Base-by-base conservation (phyloP, 768 basidiomycete species). In the Rhizopogon vinicolor region DNA sequence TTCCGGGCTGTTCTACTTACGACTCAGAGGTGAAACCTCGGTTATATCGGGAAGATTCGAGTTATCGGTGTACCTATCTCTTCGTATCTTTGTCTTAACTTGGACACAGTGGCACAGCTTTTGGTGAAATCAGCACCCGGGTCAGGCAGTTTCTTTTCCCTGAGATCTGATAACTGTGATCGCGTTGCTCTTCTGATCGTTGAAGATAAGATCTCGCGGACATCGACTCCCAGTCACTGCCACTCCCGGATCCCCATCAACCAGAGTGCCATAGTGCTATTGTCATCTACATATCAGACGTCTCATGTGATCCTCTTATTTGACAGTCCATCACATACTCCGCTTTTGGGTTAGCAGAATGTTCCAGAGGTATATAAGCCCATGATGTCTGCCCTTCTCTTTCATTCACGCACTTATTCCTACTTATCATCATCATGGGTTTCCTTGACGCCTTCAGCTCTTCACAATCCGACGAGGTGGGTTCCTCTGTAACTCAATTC, bases 371-470 rank as follows among this genome's bases (percentile, higher is more conserved):
- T 54, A 54, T 54, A 54, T 54, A 54, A 54, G 37, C 39, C 22
- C 48, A 19, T 22, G 2, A n/a, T 18, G 10, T 19, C 31, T 13
- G n/a, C n/a, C 37, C 18, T 40, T 35, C 54, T 18, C 18, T 29
- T 28, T 41, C 39, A 35, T 8, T 18, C 25, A 9, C 51, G 12
- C 35, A 42, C 31, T 42, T 13, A 54, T 7, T 41, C 12, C 14
- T 22, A 54, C 31, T 31, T 37, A 10, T 28, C 35, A 18, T 25
- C 19, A 55, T n/a, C 54, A 55, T 55, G 54, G 54, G 54, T 54
- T 18, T 54, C 8, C 6, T 43, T 10, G 54, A 55, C 41, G 8
- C 1, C 51, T 53, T 53, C 41, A 7, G 22, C 18, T 1, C n/a
- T 31, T 12, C 31, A 14, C 35, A 49, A 18, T 16, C 16, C 9